A percentile compares a stretch with the other conserved stretches of the same genome.
Conservation (phyloP, 345 rosid species). For the Abelmoschus esculentus region DNA sequence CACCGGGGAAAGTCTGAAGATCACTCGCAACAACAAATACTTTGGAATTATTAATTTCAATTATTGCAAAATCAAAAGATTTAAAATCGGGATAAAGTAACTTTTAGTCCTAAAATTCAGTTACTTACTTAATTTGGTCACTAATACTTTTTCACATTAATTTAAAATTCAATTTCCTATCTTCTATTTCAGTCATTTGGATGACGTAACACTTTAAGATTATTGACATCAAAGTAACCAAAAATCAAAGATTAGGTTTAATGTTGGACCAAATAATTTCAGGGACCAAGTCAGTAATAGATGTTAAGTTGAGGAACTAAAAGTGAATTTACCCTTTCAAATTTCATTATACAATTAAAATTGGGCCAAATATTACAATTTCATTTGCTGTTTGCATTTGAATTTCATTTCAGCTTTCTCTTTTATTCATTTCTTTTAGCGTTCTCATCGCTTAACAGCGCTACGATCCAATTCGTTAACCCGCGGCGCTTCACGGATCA, state of each 20-base stretch:
- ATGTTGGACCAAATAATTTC: no score
- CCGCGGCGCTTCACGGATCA: background rate
- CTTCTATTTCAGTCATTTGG: no score
- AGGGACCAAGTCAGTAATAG: no score
- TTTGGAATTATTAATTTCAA: background rate
- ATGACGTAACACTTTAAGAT: no score
- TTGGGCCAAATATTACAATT: slow-evolving; percentile 1
- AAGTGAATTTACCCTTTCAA: background rate
- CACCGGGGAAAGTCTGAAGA: slow-evolving; percentile 26
- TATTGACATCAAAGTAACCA: no score
- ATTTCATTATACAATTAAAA: background rate
- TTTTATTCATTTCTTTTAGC: background rate
- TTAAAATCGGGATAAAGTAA: no score
- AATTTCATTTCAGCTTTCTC: slow-evolving; percentile 25
- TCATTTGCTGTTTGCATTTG: slow-evolving; percentile 35
- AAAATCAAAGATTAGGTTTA: no score
- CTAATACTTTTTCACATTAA: no score
- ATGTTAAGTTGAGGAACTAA: no score
- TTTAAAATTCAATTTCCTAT: no score
- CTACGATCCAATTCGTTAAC: background rate
- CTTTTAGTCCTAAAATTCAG: no score
- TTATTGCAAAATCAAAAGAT: background rate
- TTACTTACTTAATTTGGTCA: no score
- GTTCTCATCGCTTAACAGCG: slow-evolving; percentile 3
- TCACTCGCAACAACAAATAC: background rate